Percentiles rank a stretch among this genome's conserved stretches.
Evolutionary conservation across 2,329 filamentous ascomycete genomes (phyloP).

Genomic region (Clarireedia hainanense): DNA sequence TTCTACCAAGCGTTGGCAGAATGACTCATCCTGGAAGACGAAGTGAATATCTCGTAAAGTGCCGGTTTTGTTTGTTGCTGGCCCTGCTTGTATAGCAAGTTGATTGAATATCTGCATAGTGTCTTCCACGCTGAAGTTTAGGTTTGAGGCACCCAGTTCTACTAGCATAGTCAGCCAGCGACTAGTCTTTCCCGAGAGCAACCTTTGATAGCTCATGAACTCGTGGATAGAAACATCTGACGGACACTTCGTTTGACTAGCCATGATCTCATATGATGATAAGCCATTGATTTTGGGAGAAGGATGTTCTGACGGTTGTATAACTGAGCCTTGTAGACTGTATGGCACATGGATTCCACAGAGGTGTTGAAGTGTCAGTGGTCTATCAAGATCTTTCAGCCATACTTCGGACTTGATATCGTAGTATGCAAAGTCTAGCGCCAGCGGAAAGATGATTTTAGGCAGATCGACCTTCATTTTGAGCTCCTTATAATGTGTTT

Average conservation of each 20-base stretch:
- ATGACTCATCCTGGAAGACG: slow-evolving; percentile 40
- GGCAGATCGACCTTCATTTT: no score
- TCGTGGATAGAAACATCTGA: slow-evolving; percentile 39
- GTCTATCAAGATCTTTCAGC: no score
- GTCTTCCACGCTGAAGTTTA: slow-evolving; percentile 51
- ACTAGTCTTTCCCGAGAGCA: slow-evolving; percentile 36
- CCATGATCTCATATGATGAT: slow-evolving; percentile 35
- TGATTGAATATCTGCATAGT: slow-evolving; percentile 40
- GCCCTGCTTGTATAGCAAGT: slow-evolving; percentile 49
- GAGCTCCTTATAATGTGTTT: no score
- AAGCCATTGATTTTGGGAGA: slow-evolving; percentile 23
- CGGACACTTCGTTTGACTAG: slow-evolving; percentile 40
- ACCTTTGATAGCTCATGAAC: slow-evolving; percentile 37
- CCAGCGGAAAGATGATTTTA: no score
- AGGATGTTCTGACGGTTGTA: slow-evolving; percentile 9
- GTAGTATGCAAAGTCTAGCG: no score
- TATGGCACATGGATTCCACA: no score
- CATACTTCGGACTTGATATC: no score
- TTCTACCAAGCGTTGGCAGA: slow-evolving; percentile 40
- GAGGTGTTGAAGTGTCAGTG: no score
- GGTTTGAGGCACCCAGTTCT: slow-evolving; percentile 42
- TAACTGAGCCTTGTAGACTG: slow-evolving; percentile 22
- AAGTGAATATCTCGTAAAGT: slow-evolving; percentile 39
- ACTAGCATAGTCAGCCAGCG: slow-evolving; percentile 42
- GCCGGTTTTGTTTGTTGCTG: slow-evolving; percentile 26